Evolutionary conservation across 1,284 basidiomycete species (phyloP), one percentile per base, ranked within the genome.

Genomic region (Ganoderma meredithae): DNA sequence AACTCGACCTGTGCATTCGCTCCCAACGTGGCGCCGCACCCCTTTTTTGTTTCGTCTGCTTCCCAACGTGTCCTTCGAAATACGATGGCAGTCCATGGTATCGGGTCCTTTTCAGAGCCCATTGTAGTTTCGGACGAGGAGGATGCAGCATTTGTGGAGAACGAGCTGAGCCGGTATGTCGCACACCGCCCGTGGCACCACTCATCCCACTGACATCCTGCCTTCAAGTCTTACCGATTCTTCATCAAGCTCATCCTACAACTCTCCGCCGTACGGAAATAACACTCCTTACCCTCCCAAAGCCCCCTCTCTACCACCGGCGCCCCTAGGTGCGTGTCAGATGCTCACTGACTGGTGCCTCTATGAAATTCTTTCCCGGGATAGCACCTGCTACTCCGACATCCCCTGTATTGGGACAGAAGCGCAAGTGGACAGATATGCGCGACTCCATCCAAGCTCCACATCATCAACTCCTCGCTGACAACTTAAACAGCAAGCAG

Each of bases 81-180:
- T 36, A 55, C 49, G n/a, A 73, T 75, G 74, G 62, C 69, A 10
- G 59, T 66, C 5, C 68, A 71, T 56, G 76, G 76, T 61, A 27
- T 71, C 61, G 79, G 79, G 27, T 79, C 80, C 8, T 64, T 66
- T 58, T 75, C 60, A 49, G 81, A 82, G 52, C 83, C 83, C 8
- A 84, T 84, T 53, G 73, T 81, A 49, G 79, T 84, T 10, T 82
- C 82, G 0, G 82, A 83, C 72, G 82, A 83, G 62, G 82, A 83
- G 65, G 81, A 81, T 44, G 81, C 80, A 17, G 76, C 76, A 3
- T 70, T 64, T 59, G 76, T 78, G 17, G 78, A 79, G 69, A 73
- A 71, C 25, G 72, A 75, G 55, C 69, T 79, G 0, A 72, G 70
- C 49, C 72, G 70, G 69, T 73, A 49, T 56, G 60, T 60, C 13